phyloP scores from a whole-genome alignment of 306 rosid genomes.

The Glycine latifolia region DNA sequence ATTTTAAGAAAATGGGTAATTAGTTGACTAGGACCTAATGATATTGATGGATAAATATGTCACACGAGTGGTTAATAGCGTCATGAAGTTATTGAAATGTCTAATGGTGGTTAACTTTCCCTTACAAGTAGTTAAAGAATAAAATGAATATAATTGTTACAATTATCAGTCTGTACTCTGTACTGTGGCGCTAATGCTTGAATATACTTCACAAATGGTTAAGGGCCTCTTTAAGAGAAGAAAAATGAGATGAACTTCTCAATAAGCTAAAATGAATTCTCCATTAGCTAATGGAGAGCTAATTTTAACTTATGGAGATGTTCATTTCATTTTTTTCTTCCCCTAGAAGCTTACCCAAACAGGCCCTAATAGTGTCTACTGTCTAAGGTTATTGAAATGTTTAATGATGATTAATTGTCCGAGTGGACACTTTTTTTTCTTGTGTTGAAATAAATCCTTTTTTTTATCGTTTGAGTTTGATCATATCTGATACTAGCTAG shows the following conservation, averaged over 20 bases:
- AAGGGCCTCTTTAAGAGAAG: neutral
- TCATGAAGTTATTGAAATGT: neutral
- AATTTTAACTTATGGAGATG: too few relatives aligned
- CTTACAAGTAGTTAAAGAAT: neutral
- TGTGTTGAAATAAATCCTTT: neutral
- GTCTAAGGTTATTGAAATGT: neutral
- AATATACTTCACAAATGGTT: neutral
- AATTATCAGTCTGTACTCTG: neutral
- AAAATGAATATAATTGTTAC: neutral
- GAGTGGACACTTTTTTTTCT: neutral
- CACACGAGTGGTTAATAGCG: neutral
- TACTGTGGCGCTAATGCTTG: neutral
- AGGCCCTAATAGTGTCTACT: neutral
- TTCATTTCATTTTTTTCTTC: too few relatives aligned
- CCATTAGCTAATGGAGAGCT: too few relatives aligned
- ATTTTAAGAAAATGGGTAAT: neutral
- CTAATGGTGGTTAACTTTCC: neutral
- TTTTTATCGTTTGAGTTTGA: conserved; percentile 17
- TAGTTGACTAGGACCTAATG: neutral
- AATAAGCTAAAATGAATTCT: too few relatives aligned
- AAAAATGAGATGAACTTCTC: too few relatives aligned
- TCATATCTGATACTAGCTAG: conserved; percentile 26
- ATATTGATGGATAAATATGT: neutral
- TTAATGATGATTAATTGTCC: neutral
- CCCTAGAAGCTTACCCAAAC: too few relatives aligned